These are phyloP conservation scores for Collybia nuda DNA, from an alignment of 768 basidiomycete species.

Conservation along the genomic window DNA sequence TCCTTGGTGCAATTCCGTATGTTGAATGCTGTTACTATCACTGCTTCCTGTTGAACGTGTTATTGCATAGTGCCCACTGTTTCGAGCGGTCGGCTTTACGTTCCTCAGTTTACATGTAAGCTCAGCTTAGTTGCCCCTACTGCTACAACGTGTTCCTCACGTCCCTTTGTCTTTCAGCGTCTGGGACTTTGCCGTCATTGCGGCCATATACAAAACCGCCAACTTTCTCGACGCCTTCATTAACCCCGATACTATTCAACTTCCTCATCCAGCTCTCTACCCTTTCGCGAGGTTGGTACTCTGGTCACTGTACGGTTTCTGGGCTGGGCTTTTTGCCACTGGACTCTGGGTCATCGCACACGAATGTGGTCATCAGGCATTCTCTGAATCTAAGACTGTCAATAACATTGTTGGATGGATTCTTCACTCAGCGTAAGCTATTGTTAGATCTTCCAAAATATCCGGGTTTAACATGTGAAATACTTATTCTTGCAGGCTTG, in stretches of 20 bases:
- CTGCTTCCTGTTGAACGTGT: slow-evolving; percentile 3
- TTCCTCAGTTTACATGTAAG: slow-evolving; percentile 79
- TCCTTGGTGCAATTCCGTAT: slow-evolving; percentile 82
- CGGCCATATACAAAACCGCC: slow-evolving; percentile 64
- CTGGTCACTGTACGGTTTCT: slow-evolving; percentile 83
- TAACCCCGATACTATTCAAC: slow-evolving; percentile 49
- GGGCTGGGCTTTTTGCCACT: slow-evolving; percentile 82
- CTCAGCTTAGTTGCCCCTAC: slow-evolving; percentile 2
- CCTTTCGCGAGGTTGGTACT: slow-evolving; percentile 59
- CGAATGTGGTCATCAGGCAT: slow-evolving; percentile 96
- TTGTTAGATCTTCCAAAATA: slow-evolving; percentile 7
- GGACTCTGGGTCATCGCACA: slow-evolving; percentile 95
- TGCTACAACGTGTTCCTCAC: slow-evolving; percentile 1
- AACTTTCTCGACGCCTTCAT: slow-evolving; percentile 64
- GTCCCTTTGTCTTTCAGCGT: slow-evolving; percentile 37
- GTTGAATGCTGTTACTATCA: slow-evolving; percentile 23
- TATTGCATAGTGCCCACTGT: slow-evolving; percentile 66
- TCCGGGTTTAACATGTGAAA: slow-evolving; percentile 16
- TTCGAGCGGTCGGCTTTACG: slow-evolving; percentile 84
- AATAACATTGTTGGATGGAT: slow-evolving; percentile 94
- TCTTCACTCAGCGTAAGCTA: slow-evolving; percentile 80
- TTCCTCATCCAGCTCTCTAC: slow-evolving; percentile 65
- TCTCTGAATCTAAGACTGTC: slow-evolving; percentile 87
- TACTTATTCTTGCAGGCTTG: slow-evolving; percentile 51
- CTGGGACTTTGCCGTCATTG: slow-evolving; percentile 76